Evolutionary conservation across 345 rosid genomes (phyloP).

Genomic region (Populus euphratica): DNA sequence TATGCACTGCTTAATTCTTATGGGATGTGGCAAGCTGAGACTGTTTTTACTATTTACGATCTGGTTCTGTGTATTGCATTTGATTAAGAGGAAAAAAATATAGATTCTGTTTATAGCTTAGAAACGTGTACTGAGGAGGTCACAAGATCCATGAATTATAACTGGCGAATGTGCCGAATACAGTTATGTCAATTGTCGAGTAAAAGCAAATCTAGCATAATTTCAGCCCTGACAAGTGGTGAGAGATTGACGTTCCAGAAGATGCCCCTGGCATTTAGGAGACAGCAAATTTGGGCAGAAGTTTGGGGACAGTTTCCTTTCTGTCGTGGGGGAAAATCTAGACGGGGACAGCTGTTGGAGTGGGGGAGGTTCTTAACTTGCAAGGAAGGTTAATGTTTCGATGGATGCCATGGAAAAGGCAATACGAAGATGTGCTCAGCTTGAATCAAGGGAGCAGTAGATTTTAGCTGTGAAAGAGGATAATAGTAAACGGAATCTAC

Average conservation of each 20-base stretch:
- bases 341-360: not conserved
- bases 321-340: not conserved
- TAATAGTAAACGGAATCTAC: not conserved
- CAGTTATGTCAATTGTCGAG: not conserved
- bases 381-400: not conserved
- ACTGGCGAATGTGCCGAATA: not conserved
- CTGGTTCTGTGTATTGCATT: too few relatives aligned
- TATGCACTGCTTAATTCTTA: too few relatives aligned
- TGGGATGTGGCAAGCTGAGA: too few relatives aligned
- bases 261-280: not conserved
- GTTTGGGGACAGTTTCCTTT: not conserved
- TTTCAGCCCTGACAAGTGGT: constrained; percentile 4
- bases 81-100: too few relatives aligned
- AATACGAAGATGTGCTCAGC: not conserved
- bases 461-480: not conserved
- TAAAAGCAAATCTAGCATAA: not conserved
- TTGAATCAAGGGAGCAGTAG: not conserved
- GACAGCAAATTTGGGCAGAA: not conserved
- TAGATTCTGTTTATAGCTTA: too few relatives aligned
- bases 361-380: not conserved
- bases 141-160: too few relatives aligned
- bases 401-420: not conserved
- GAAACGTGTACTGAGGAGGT: too few relatives aligned
- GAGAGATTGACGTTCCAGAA: not conserved
- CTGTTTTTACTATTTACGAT: too few relatives aligned